Evolutionary conservation across 352 stramenopile genomes (phyloP).

Genomic region (Achlya hypogyna): DNA sequence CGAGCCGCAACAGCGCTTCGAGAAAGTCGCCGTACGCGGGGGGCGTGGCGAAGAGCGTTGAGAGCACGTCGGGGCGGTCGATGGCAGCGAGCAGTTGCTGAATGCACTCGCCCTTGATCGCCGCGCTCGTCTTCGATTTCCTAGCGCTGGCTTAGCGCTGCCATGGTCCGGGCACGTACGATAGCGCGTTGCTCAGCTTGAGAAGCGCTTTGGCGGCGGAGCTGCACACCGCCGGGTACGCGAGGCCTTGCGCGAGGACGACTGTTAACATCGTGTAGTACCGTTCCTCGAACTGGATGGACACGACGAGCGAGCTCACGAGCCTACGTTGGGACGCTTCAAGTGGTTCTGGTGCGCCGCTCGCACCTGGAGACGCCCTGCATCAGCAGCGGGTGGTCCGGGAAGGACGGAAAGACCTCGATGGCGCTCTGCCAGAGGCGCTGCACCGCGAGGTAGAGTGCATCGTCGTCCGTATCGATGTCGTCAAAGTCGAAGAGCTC

Average conservation of each 20-base stretch:
- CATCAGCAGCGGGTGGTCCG: constrained; percentile 50
- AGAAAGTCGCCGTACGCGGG: constrained; percentile 38
- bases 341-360: neutral
- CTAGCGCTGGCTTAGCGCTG: constrained; percentile 30
- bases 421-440: constrained; percentile 46
- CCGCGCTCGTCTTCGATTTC: constrained; percentile 25
- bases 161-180: constrained; percentile 26
- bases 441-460: constrained; percentile 20
- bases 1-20: constrained; percentile 50
- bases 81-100: constrained; percentile 37
- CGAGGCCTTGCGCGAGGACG: constrained; percentile 41
- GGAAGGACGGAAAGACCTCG: constrained; percentile 33
- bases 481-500: constrained; percentile 78
- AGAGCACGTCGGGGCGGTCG: constrained; percentile 33
- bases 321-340: constrained; percentile 38
- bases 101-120: constrained; percentile 9
- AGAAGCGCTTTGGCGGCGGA: constrained; percentile 41
- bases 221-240: constrained; percentile 33
- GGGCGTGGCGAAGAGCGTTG: neutral
- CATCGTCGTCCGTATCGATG: constrained; percentile 51
- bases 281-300: constrained; percentile 38
- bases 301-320: constrained; percentile 44
- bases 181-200: constrained; percentile 38
- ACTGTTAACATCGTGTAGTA: constrained; percentile 38
- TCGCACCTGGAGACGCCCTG: constrained; percentile 42